Base-by-base conservation (phyloP, 176 grass and related monocot species). In the Lolium multiflorum region DNA sequence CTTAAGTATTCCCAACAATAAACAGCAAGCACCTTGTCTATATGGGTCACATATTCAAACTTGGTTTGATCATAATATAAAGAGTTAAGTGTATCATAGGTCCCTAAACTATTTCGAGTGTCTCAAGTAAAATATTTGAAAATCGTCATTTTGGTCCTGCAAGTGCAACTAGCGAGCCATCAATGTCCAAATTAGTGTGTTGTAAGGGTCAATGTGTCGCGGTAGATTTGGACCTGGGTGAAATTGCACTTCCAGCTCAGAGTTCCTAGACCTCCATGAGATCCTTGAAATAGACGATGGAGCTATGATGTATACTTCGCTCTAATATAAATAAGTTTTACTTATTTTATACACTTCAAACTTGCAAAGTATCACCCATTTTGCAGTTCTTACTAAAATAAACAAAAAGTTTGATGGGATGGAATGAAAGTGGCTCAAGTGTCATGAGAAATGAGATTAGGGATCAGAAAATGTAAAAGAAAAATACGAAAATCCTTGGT, bases 311-410 rank as follows among this genome's bases (percentile, higher is more conserved):
- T 20, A 56, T 56, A 56, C 5, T 56, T 56, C 54, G 20, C 54
- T 56, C 54, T 20, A 20, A 8, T 20, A 20, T 68, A 89, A 64
- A 44, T 54, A 47, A 35, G 25, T 31, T 61, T 15, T 49, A 10
- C 10, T 74, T 84, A 66, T 35, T 80, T 84, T 89, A 25, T 80
- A 79, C 61, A 55, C 54, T 79, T 78, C 64, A 78, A 64, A 15
- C 5, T 64, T 64, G 61, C 61, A 28, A 22, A 62, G 10, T 18
- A 3, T 9, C 22, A n/a, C 56, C 2, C 3, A 28, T 71, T 71
- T 79, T 71, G 13, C 20, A 50, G 11, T 31, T 51, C 18, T 62
- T 52, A 78, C 9, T 78, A 61, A 65, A 72, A 39, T 52, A 38
- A 39, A 54, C 6, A 80, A 54, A 44, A 12, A 6, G 15, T 73